Percentiles rank a stretch among this genome's conserved stretches.
Evolutionary conservation across 257 asterid species (phyloP).

Genomic region (Ocimum tenuiflorum): DNA sequence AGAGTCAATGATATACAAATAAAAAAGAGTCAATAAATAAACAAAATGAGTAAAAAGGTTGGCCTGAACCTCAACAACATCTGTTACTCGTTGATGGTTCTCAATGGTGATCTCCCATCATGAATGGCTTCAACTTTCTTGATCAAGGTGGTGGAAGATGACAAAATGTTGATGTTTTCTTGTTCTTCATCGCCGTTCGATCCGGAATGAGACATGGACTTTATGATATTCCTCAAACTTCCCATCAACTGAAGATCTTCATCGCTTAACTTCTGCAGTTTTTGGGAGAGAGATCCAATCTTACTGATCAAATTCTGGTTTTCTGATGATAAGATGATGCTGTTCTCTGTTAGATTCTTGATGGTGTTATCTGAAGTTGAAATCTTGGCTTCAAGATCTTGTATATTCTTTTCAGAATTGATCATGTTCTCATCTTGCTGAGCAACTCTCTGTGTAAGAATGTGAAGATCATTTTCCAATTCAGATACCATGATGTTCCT

Average conservation of each 20-base stretch:
- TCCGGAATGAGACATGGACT: constrained; percentile 13
- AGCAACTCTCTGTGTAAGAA: constrained; percentile 21
- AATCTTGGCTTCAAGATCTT: constrained; percentile 19
- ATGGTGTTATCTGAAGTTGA: constrained; percentile 19
- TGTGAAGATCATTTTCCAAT: constrained; percentile 32
- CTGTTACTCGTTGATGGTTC: constrained; percentile 48
- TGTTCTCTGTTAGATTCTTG: constrained; percentile 26
- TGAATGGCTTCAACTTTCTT: constrained; percentile 45
- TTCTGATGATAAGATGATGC: constrained; percentile 29
- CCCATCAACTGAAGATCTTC: constrained; percentile 54
- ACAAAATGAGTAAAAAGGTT: neutral
- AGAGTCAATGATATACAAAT: constrained; percentile 18
- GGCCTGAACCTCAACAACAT: neutral
- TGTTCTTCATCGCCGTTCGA: constrained; percentile 28
- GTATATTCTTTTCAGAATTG: constrained; percentile 16
- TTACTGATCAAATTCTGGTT: constrained; percentile 30
- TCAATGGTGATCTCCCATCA: constrained; percentile 62
- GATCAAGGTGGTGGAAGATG: constrained; percentile 37
- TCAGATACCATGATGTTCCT: constrained; percentile 35
- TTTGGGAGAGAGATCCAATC: constrained; percentile 33
- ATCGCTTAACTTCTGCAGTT: constrained; percentile 27
- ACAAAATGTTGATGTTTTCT: constrained; percentile 40
- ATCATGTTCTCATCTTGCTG: constrained; percentile 20
- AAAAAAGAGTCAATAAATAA: neutral
- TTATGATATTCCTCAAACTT: constrained; percentile 43